A percentile compares a stretch with the other conserved stretches of the same genome.
Conservation (phyloP, 768 basidiomycete species). For the Collybia nuda region DNA sequence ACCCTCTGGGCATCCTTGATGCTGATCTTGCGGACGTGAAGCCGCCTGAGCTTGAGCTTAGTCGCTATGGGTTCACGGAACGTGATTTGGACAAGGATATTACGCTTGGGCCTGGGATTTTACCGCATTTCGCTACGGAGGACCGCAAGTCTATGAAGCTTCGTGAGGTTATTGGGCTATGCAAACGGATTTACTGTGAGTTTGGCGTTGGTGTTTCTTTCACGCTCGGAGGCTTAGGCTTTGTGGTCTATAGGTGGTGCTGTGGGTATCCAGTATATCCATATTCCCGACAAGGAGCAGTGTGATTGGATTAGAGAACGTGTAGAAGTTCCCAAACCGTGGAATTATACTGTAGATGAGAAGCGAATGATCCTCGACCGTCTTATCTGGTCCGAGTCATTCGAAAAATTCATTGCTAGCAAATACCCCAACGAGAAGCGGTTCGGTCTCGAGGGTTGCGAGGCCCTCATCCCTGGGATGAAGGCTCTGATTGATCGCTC, state of each 20-base stretch:
- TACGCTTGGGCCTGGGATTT: conserved; percentile 91
- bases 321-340: conserved; percentile 92
- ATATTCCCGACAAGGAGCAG: conserved; percentile 97
- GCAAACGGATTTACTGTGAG: conserved; percentile 94
- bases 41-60: conserved; percentile 91
- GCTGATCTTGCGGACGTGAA: conserved; percentile 77
- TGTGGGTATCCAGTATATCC: conserved; percentile 88
- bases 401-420: conserved; percentile 97
- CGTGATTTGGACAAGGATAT: conserved; percentile 94
- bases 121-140: conserved; percentile 90
- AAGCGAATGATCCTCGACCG: conserved; percentile 99
- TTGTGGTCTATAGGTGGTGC: conserved; percentile 60
- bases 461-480: conserved; percentile 98
- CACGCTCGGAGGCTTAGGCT: background rate
- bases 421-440: conserved; percentile 99
- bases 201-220: conserved; percentile 11
- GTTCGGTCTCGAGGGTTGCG: conserved; percentile 98
- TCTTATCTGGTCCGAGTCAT: conserved; percentile 99
- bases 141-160: conserved; percentile 87
- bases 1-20: conserved; percentile 92
- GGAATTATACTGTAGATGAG: conserved; percentile 98
- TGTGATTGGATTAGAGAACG: conserved; percentile 99
- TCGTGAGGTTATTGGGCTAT: conserved; percentile 86
- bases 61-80: conserved; percentile 93
- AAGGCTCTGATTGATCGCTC: conserved; percentile 99